Base-by-base conservation (phyloP, 78 protist species). In the Guillardia theta region DNA sequence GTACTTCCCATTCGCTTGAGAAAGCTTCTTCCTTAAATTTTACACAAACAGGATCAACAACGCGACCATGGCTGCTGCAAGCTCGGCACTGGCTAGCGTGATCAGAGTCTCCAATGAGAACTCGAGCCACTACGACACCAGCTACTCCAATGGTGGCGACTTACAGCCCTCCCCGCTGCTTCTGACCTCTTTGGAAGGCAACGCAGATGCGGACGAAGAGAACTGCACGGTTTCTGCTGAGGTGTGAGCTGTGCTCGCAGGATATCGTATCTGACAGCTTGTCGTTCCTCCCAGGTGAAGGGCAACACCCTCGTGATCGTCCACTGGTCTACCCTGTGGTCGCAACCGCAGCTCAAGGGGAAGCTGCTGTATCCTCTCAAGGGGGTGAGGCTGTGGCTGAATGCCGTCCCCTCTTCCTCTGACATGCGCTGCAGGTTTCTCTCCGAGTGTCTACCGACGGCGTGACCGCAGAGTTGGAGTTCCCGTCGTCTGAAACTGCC, bases 301-400 rank as follows among this genome's bases (percentile, higher is more conserved):
- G 83, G 83, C 9, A 70, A 12, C 83, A 36, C 6, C 22, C 88
- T 33, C 37, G 90, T 27, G 24, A 78, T 78, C 90, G 50, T 78
- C 50, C 90, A 78, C 9, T 78, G 90, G 90, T 41, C 48, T 48
- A 78, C 90, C 48, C 45, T 78, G 43, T 78, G 90, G 90, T 78
- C 90, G 1, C 90, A 78, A 50, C 70, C 70, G 27, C 70, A 58
- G 70, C 58, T 50, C 30, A 50, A 50, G 58, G 30, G 15, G 58
- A 50, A 50, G 58, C 58, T 50, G 58, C 58, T 50, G 30, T 10
- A 50, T 19, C 58, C 58, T 50, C 58, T 50, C 58, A 50, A 50
- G 30, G 58, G 58, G 30, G 58, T 15, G 15, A 15, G 58, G 10
- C 58, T 50, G 30, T 15, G 30, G 10, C 58, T 50, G 30, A 10